Evolutionary conservation across 768 basidiomycete species (phyloP).

Genomic region (Trichaptum fuscoviolaceum): DNA sequence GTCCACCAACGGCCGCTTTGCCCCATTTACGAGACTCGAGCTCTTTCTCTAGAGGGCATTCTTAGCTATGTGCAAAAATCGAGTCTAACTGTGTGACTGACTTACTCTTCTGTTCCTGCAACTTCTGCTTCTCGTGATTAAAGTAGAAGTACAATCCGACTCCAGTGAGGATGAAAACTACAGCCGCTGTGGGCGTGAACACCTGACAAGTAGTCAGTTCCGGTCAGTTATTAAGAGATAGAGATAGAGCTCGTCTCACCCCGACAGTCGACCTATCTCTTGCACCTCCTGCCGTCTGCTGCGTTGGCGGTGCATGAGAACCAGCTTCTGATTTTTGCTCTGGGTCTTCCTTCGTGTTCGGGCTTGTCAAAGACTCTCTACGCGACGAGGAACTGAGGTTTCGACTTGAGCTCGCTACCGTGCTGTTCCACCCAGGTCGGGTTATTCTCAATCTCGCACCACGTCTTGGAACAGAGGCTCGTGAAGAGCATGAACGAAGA

Average conservation of each 20-base stretch:
- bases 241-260: conserved; percentile 17
- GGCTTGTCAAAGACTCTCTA: neutral
- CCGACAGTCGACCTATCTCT: conserved; percentile 30
- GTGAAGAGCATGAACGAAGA: too few relatives aligned
- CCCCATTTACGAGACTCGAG: conserved; percentile 70
- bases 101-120: conserved; percentile 73
- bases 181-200: conserved; percentile 86
- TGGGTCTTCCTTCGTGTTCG: neutral
- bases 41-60: conserved; percentile 56
- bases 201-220: conserved; percentile 44
- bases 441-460: too few relatives aligned
- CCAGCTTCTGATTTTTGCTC: neutral
- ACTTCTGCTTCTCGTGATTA: conserved; percentile 73
- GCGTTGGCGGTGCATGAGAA: neutral
- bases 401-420: neutral
- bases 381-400: neutral
- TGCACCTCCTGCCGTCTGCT: neutral
- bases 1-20: conserved; percentile 85
- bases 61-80: conserved; percentile 1
- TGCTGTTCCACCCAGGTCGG: too few relatives aligned
- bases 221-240: neutral
- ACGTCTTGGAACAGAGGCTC: too few relatives aligned
- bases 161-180: conserved; percentile 78
- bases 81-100: neutral
- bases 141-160: conserved; percentile 85